Conservation (phyloP, 1,284 basidiomycete genomes). For the Cryptococcus neoformans region DNA sequence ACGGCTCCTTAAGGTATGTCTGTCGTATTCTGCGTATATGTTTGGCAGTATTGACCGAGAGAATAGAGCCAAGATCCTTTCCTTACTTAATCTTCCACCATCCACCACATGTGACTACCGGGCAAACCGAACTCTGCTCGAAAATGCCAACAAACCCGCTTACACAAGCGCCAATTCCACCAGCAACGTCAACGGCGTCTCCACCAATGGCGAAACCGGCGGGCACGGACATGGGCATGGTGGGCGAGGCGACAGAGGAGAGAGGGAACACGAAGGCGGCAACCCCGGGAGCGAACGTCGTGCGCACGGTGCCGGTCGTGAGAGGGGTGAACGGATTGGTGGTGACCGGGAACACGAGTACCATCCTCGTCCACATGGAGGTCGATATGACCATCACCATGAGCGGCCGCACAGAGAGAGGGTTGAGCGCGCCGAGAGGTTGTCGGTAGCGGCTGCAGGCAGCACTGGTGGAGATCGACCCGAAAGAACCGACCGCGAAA, state of each 20-base stretch:
- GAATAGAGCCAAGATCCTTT: conserved; percentile 43
- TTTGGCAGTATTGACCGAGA: not conserved
- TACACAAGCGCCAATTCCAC: not conserved
- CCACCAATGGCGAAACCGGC: conserved; percentile 5
- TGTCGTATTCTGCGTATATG: not conserved
- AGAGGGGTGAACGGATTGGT: no score
- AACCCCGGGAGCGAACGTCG: conserved; percentile 6
- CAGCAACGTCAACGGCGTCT: conserved; percentile 1
- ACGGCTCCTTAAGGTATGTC: conserved; percentile 43
- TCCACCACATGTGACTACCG: conserved; percentile 48
- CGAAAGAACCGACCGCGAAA: not conserved
- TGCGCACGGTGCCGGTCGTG: not conserved
- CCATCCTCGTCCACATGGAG: no score
- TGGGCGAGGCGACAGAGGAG: conserved; percentile 1
- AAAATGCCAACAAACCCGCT: conserved; percentile 28
- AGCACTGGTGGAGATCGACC: not conserved
- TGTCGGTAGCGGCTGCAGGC: not conserved
- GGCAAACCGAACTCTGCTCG: conserved; percentile 45
- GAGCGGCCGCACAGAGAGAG: not conserved
- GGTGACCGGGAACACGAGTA: no score
- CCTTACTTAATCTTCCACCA: conserved; percentile 40
- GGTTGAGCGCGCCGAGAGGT: not conserved
- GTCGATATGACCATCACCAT: no score
- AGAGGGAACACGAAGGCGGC: not conserved
- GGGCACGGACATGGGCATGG: not conserved